Evolutionary conservation across 1,284 basidiomycete species (phyloP).

Genomic region (Sphaerobolus stellatus): DNA sequence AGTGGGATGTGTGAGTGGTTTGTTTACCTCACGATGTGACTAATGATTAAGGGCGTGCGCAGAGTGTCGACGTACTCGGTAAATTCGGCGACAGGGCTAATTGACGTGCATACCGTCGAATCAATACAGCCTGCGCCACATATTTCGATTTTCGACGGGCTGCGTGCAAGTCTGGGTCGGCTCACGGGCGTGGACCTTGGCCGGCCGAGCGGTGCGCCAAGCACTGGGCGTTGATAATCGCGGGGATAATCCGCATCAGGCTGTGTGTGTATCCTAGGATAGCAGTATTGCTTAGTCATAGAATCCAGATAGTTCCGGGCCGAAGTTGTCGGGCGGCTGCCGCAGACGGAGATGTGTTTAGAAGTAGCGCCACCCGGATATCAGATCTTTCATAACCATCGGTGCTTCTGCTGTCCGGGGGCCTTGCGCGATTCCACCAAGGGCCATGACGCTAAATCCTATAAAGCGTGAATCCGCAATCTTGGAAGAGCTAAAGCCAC

Average conservation of each 20-base stretch:
- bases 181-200: slow-evolving; percentile 24
- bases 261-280: background rate
- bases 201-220: background rate
- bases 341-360: slow-evolving; percentile 8
- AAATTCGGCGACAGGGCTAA: slow-evolving; percentile 61
- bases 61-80: slow-evolving; percentile 76
- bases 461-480: too few relatives aligned
- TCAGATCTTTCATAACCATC: background rate
- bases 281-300: background rate
- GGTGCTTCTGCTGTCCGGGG: slow-evolving; percentile 5
- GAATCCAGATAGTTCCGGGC: background rate
- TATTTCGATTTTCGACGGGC: slow-evolving; percentile 62
- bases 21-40: too few relatives aligned
- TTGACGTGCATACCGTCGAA: slow-evolving; percentile 61
- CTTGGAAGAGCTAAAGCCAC: too few relatives aligned
- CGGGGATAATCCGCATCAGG: background rate
- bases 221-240: background rate
- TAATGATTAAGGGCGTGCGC: slow-evolving; percentile 9
- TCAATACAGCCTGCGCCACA: slow-evolving; percentile 75
- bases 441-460: background rate
- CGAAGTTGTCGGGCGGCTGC: slow-evolving; percentile 1
- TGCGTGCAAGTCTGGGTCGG: slow-evolving; percentile 49
- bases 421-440: background rate
- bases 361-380: slow-evolving; percentile 3
- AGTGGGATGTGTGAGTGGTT: slow-evolving; percentile 68